A percentile compares a stretch with the other conserved stretches of the same genome.
phyloP scores from a whole-genome alignment of 768 basidiomycete genomes.

The Psilocybe cubensis region DNA sequence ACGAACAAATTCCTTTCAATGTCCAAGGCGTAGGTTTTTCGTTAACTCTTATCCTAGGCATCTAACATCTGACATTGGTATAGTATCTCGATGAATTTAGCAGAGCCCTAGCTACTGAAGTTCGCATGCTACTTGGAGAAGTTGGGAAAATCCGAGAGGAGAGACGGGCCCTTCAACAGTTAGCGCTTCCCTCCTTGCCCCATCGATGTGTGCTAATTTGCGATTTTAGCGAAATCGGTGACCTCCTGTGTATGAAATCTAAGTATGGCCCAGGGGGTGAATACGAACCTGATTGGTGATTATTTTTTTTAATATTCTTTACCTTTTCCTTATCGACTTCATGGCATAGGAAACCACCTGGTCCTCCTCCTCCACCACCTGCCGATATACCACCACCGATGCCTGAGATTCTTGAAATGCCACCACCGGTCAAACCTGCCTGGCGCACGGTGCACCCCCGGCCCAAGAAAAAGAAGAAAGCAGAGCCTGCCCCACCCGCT shows the following conservation, averaged over 20 bases:
- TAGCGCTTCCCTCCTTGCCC: conserved; percentile 32
- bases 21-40: conserved; percentile 70
- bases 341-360: conserved; percentile 51
- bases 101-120: conserved; percentile 80
- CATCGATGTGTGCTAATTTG: background rate
- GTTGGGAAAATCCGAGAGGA: conserved; percentile 85
- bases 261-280: conserved; percentile 87
- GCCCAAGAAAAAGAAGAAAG: conserved; percentile 48
- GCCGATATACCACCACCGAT: conserved; percentile 42
- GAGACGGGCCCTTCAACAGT: conserved; percentile 79
- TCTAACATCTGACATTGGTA: conserved; percentile 4
- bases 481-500: conserved; percentile 2
- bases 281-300: conserved; percentile 82
- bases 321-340: background rate
- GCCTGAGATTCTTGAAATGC: conserved; percentile 42
- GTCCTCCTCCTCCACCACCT: conserved; percentile 43
- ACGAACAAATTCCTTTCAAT: conserved; percentile 82
- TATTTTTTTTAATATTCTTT: background rate
- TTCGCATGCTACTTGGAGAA: conserved; percentile 81
- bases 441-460: conserved; percentile 61
- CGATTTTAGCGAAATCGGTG: conserved; percentile 68
- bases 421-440: conserved; percentile 50
- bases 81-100: conserved; percentile 91
- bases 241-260: conserved; percentile 67
- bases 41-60: background rate